Percentiles rank a stretch among this genome's conserved stretches.
These are phyloP conservation scores for Thermothielavioides terrestris DNA, from an alignment of 495 filamentous ascomycete species.

Conservation along the genomic window DNA sequence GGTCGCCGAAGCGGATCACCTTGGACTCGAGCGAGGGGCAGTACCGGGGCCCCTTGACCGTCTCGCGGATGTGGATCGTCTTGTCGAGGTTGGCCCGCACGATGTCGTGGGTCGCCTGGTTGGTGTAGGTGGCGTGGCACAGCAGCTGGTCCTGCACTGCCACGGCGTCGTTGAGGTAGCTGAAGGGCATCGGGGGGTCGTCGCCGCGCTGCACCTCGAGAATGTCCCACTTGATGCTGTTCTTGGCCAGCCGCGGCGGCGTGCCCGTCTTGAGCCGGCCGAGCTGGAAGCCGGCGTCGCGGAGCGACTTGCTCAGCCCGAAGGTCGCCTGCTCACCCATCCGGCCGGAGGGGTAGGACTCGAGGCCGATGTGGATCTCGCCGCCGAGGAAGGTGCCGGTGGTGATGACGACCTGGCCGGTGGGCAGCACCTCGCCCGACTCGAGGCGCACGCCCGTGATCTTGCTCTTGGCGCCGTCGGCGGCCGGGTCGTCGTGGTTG, in stretches of 20 bases:
- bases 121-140: constrained; percentile 80
- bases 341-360: constrained; percentile 74
- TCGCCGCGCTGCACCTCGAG: constrained; percentile 73
- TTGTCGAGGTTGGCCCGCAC: constrained; percentile 82
- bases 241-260: constrained; percentile 74
- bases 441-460: constrained; percentile 85
- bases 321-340: constrained; percentile 94
- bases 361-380: constrained; percentile 91
- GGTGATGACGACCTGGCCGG: constrained; percentile 81
- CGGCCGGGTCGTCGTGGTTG: constrained; percentile 31
- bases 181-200: constrained; percentile 81
- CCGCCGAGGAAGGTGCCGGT: constrained; percentile 94
- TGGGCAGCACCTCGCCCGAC: constrained; percentile 74
- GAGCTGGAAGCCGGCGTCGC: constrained; percentile 81
- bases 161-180: constrained; percentile 73
- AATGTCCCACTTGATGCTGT: constrained; percentile 68
- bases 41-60: constrained; percentile 87
- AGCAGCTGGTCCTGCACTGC: constrained; percentile 70
- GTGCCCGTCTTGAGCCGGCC: constrained; percentile 94
- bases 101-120: constrained; percentile 71
- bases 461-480: constrained; percentile 52
- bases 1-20: constrained; percentile 75
- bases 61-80: constrained; percentile 91
- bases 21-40: constrained; percentile 95
- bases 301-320: constrained; percentile 84